Percentiles rank a stretch among this genome's conserved stretches.
phyloP scores from a whole-genome alignment of 2,329 filamentous ascomycete genomes.

The Coleophoma eucalyptorum region DNA sequence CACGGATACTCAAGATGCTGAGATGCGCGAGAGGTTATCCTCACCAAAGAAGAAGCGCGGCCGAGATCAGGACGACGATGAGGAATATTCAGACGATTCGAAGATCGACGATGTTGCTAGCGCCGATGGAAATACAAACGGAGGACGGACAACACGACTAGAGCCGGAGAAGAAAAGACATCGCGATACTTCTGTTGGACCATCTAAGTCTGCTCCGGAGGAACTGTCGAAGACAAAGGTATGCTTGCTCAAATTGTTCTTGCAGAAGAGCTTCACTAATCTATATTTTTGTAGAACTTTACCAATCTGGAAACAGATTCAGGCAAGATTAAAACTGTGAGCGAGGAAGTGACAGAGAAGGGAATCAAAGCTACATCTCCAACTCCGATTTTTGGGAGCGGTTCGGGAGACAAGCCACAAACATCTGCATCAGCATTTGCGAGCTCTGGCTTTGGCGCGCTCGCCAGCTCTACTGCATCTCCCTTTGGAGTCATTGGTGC shows the following conservation, averaged over 20 bases:
- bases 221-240: not conserved
- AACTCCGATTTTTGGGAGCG: conserved; percentile 14
- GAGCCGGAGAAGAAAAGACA: conserved; percentile 65
- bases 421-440: conserved; percentile 63
- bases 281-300: too few relatives aligned
- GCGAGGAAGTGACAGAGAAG: conserved; percentile 14
- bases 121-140: conserved; percentile 34
- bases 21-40: conserved; percentile 44
- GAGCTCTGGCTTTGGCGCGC: conserved; percentile 63
- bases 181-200: conserved; percentile 40
- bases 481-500: conserved; percentile 57
- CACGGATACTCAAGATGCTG: conserved; percentile 34
- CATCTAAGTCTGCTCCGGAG: conserved; percentile 23
- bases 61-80: conserved; percentile 38
- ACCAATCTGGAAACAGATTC: not conserved
- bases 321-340: not conserved
- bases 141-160: conserved; percentile 33
- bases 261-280: too few relatives aligned
- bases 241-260: too few relatives aligned
- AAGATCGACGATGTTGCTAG: conserved; percentile 29
- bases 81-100: conserved; percentile 29
- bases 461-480: conserved; percentile 57
- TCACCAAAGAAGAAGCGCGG: conserved; percentile 65
- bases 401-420: conserved; percentile 26
- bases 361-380: conserved; percentile 8